Percentiles rank a stretch among this genome's conserved stretches.
phyloP scores from a whole-genome alignment of 2,329 filamentous ascomycete genomes.

The Fusarium musae region DNA sequence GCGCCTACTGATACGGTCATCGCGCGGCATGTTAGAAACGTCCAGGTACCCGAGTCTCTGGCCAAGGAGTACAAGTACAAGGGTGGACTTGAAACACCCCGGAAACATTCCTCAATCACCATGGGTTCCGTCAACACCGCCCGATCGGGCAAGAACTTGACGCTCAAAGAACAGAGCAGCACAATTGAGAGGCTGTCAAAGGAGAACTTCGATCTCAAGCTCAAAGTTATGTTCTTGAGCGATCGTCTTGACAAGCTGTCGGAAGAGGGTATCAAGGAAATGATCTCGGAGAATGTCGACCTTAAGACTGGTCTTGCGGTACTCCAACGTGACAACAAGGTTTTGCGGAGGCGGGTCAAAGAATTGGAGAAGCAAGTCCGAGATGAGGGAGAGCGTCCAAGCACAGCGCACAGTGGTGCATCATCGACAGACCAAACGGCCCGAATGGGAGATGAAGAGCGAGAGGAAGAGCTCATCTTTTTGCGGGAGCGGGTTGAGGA shows the following conservation, averaged over 20 bases:
- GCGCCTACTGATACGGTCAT: conserved; percentile 89
- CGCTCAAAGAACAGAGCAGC: conserved; percentile 95
- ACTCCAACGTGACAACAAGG: conserved; percentile 89
- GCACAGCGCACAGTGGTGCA: conserved; percentile 65
- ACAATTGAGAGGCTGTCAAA: conserved; percentile 97
- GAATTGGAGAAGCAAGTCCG: conserved; percentile 86
- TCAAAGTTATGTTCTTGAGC: conserved; percentile 97
- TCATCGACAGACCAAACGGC: conserved; percentile 69
- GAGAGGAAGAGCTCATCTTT: conserved; percentile 87
- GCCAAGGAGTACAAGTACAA: conserved; percentile 87
- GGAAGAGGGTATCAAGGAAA: conserved; percentile 95
- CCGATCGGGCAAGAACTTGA: conserved; percentile 76
- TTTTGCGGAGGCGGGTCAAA: conserved; percentile 81
- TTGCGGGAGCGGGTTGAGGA: conserved; percentile 87
- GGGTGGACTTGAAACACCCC: conserved; percentile 70
- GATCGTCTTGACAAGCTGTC: conserved; percentile 92
- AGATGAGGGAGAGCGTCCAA: conserved; percentile 71
- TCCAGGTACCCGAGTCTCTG: conserved; percentile 89
- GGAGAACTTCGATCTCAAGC: conserved; percentile 97
- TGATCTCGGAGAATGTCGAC: conserved; percentile 97
- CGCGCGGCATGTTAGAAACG: conserved; percentile 86
- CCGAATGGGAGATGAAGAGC: conserved; percentile 69
- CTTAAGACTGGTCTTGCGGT: conserved; percentile 90
- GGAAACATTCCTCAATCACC: conserved; percentile 61
- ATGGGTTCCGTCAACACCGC: conserved; percentile 59